Evolutionary conservation across 495 filamentous ascomycete genomes (phyloP).

Genomic region (Neurospora sp.): DNA sequence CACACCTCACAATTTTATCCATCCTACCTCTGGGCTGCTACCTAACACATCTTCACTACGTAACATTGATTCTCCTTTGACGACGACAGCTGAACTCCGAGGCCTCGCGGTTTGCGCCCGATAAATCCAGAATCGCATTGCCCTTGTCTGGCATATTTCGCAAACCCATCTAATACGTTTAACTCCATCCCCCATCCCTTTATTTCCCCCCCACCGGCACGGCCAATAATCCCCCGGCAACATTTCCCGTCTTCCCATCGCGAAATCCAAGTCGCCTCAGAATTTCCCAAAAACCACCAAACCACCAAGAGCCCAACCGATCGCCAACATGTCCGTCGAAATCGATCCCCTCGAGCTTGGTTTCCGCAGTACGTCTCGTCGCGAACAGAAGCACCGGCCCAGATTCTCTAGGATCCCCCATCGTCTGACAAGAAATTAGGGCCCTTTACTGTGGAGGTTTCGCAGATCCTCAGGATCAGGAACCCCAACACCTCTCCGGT

Average conservation of each 20-base stretch:
- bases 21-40: neutral
- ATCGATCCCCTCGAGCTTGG: constrained; percentile 84
- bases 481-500: constrained; percentile 73
- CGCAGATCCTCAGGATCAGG: constrained; percentile 68
- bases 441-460: constrained; percentile 85
- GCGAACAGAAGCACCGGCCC: neutral
- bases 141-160: neutral
- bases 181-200: neutral
- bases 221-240: neutral
- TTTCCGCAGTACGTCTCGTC: constrained; percentile 68
- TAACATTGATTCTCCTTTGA: neutral
- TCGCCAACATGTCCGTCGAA: constrained; percentile 74
- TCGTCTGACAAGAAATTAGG: constrained; percentile 43
- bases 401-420: neutral
- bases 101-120: neutral
- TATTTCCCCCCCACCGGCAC: neutral
- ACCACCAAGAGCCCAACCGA: neutral
- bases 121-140: neutral
- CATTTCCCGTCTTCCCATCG: neutral
- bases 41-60: neutral
- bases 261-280: neutral
- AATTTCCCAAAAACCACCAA: neutral
- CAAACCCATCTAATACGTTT: neutral
- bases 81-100: neutral
- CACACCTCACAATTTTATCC: neutral